Percentiles rank a stretch among this genome's conserved stretches.
phyloP scores from a whole-genome alignment of 2,329 filamentous ascomycete species.

The Alternaria longipes region DNA sequence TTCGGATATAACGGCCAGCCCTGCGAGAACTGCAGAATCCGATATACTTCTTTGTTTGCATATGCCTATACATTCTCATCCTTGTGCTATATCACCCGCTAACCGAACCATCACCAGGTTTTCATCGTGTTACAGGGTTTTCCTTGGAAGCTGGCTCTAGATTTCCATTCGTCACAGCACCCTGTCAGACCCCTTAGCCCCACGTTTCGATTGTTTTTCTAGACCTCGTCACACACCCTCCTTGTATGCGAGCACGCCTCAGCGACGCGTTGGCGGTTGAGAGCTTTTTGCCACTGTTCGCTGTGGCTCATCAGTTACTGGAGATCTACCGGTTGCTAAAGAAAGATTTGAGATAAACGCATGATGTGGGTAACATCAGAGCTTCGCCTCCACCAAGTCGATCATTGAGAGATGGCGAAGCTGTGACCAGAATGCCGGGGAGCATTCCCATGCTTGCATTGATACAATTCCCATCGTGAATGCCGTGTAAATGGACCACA shows the following conservation, averaged over 20 bases:
- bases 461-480: background rate
- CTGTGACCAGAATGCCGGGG: background rate
- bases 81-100: conserved; percentile 39
- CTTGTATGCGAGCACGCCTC: conserved; percentile 36
- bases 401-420: conserved; percentile 1
- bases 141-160: conserved; percentile 15
- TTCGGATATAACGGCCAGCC: background rate
- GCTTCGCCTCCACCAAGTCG: conserved; percentile 10
- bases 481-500: conserved; percentile 6
- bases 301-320: conserved; percentile 3
- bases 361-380: conserved; percentile 2
- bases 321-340: conserved; percentile 18
- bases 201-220: conserved; percentile 17
- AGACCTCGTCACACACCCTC: conserved; percentile 31
- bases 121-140: conserved; percentile 11
- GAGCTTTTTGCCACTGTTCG: conserved; percentile 31
- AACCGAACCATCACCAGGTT: conserved; percentile 22
- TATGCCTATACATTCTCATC: conserved; percentile 27
- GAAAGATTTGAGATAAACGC: conserved; percentile 14
- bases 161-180: conserved; percentile 28
- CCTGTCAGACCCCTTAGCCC: conserved; percentile 22
- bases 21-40: background rate
- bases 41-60: background rate
- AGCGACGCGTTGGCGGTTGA: conserved; percentile 26
- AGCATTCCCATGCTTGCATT: conserved; percentile 1